Percentiles rank a stretch among this genome's conserved stretches.
phyloP scores from a whole-genome alignment of 352 stramenopile genomes.

The Peronospora farinosa region DNA sequence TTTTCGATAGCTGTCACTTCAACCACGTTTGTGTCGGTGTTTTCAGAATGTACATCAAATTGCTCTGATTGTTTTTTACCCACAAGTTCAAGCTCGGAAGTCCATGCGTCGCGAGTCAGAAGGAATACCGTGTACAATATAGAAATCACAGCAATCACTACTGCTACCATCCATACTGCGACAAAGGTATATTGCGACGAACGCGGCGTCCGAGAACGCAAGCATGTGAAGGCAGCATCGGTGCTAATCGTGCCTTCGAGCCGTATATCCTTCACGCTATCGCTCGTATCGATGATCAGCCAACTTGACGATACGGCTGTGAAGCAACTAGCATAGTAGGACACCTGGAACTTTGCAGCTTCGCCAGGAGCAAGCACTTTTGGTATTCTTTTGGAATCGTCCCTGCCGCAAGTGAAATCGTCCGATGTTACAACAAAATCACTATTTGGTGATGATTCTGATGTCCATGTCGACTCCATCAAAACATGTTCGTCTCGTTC shows the following conservation, averaged over 20 bases:
- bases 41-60: conserved; percentile 1
- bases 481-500: conserved; percentile 1
- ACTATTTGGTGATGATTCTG: not conserved
- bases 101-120: conserved; percentile 16
- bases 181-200: conserved; percentile 5
- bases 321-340: conserved; percentile 29
- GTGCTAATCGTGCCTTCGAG: conserved; percentile 26
- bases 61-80: not conserved
- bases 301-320: conserved; percentile 12
- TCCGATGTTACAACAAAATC: conserved; percentile 19
- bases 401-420: not conserved
- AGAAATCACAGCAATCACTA: conserved; percentile 8
- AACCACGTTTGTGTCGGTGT: not conserved
- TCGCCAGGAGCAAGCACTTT: conserved; percentile 13
- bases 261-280: conserved; percentile 20
- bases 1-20: not conserved
- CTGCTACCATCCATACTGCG: conserved; percentile 16
- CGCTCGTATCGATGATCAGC: conserved; percentile 31
- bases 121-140: conserved; percentile 4
- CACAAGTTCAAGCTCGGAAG: not conserved
- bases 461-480: conserved; percentile 2
- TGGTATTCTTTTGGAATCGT: not conserved
- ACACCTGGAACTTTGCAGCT: conserved; percentile 11
- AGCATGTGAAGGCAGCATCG: conserved; percentile 25
- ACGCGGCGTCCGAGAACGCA: conserved; percentile 18